Conservation (phyloP, 2,329 filamentous ascomycete genomes). For the Colletotrichum plurivorum region DNA sequence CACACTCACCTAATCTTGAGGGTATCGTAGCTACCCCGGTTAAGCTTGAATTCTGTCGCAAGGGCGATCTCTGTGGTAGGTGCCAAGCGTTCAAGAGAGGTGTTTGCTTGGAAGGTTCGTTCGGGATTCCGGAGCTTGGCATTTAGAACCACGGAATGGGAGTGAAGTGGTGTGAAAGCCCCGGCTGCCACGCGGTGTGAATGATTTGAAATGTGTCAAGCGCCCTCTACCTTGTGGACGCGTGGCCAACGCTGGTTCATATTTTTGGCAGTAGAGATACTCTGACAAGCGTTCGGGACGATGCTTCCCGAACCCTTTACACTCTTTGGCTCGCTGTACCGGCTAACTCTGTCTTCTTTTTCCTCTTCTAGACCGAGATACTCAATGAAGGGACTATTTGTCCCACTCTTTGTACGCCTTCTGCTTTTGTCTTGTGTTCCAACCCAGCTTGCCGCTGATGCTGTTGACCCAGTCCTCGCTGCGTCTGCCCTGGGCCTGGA, state of each 20-base stretch:
- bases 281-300: conserved; percentile 16
- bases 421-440: conserved; percentile 85
- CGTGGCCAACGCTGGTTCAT: conserved; percentile 4
- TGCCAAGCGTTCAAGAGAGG: conserved; percentile 1
- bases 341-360: conserved; percentile 9
- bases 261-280: conserved; percentile 13
- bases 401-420: conserved; percentile 71
- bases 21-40: not conserved
- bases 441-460: conserved; percentile 83
- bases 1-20: too few species aligned
- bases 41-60: not conserved
- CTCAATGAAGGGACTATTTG: conserved; percentile 31
- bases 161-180: not conserved
- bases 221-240: not conserved
- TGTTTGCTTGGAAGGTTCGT: not conserved
- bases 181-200: conserved; percentile 1
- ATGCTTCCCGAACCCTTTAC: conserved; percentile 11
- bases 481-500: conserved; percentile 77
- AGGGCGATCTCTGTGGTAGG: conserved; percentile 6
- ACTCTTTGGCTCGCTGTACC: not conserved
- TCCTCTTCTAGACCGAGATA: not conserved
- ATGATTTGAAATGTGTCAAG: conserved; percentile 26
- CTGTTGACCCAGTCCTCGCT: conserved; percentile 88
- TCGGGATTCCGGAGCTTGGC: conserved; percentile 5
- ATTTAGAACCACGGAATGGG: not conserved